Evolutionary conservation across 2,329 filamentous ascomycete genomes (phyloP).

Genomic region (Malbranchea cinnamomea): DNA sequence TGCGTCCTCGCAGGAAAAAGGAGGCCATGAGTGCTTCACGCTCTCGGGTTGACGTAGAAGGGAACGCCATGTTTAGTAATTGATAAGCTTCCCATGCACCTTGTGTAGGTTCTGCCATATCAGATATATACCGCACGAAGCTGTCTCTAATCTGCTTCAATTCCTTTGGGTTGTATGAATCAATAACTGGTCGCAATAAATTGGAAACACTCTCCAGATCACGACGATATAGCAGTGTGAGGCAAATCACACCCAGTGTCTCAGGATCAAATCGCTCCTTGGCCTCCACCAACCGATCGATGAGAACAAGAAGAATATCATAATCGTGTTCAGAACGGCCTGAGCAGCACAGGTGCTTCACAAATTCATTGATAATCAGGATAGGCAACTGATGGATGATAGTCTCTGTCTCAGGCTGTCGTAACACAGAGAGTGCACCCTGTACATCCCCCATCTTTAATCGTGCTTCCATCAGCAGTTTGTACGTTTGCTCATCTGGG

Average conservation of each 20-base stretch:
- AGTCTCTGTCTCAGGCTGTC: constrained; percentile 36
- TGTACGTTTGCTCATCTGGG: constrained; percentile 54
- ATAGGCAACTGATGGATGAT: constrained; percentile 44
- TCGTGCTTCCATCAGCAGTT: constrained; percentile 62
- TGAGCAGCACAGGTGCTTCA: constrained; percentile 31
- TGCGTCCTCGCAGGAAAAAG: constrained; percentile 62
- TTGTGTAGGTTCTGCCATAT: constrained; percentile 42
- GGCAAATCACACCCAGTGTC: constrained; percentile 59
- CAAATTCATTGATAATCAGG: constrained; percentile 56
- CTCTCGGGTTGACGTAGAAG: constrained; percentile 46
- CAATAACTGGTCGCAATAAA: constrained; percentile 54
- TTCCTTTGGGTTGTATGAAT: constrained; percentile 36
- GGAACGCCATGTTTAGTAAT: constrained; percentile 42
- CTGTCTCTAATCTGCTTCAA: constrained; percentile 50
- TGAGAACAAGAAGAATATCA: constrained; percentile 55
- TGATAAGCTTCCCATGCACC: constrained; percentile 47
- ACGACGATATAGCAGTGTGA: constrained; percentile 58
- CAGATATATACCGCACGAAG: constrained; percentile 53
- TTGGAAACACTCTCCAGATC: constrained; percentile 70
- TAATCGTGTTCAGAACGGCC: constrained; percentile 61
- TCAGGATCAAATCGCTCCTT: constrained; percentile 54
- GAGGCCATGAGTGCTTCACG: constrained; percentile 62
- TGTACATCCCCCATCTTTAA: constrained; percentile 58
- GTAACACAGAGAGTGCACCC: constrained; percentile 41
- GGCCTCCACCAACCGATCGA: constrained; percentile 57